Percentiles rank a stretch among this genome's conserved stretches.
Conservation (phyloP, 2,329 filamentous ascomycete species). For the Arthrinium phaeospermum region DNA sequence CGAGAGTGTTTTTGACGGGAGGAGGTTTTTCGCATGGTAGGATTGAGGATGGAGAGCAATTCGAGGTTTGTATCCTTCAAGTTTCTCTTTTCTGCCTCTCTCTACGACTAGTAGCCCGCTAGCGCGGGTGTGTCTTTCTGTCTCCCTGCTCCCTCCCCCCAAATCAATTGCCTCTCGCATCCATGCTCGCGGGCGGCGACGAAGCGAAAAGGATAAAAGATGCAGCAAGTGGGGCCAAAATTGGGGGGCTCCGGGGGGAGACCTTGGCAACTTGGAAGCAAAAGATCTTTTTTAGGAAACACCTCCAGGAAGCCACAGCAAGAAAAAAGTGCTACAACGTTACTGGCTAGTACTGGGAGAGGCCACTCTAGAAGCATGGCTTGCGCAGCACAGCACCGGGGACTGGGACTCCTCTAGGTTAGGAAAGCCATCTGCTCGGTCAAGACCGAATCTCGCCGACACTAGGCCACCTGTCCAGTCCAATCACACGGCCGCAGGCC, state of each 20-base stretch:
- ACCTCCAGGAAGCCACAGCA: slow-evolving; percentile 1
- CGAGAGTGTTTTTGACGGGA: not conserved
- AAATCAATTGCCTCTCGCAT: slow-evolving; percentile 7
- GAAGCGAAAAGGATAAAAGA: slow-evolving; percentile 9
- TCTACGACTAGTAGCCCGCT: too few relatives aligned
- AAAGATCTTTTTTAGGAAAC: slow-evolving; percentile 12
- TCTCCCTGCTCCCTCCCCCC: not conserved
- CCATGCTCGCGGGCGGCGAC: slow-evolving; percentile 7
- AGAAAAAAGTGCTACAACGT: not conserved
- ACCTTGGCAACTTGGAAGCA: not conserved
- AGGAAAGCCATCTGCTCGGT: not conserved
- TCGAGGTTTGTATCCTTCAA: slow-evolving; percentile 2
- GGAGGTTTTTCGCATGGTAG: not conserved
- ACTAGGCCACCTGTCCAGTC: not conserved
- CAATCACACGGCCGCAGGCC: not conserved
- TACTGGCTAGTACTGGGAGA: not conserved
- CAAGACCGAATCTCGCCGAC: slow-evolving; percentile 11
- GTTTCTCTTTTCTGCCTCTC: too few relatives aligned
- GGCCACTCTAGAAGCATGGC: not conserved
- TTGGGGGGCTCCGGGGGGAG: not conserved
- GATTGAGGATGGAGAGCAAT: slow-evolving; percentile 1
- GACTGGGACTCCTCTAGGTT: too few relatives aligned
- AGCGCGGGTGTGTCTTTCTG: not conserved
- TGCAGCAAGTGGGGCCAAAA: not conserved
- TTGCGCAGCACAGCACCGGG: not conserved